These are phyloP conservation scores for Erodium moschatum DNA, from an alignment of 441 rosid species.

Conservation along the genomic window DNA sequence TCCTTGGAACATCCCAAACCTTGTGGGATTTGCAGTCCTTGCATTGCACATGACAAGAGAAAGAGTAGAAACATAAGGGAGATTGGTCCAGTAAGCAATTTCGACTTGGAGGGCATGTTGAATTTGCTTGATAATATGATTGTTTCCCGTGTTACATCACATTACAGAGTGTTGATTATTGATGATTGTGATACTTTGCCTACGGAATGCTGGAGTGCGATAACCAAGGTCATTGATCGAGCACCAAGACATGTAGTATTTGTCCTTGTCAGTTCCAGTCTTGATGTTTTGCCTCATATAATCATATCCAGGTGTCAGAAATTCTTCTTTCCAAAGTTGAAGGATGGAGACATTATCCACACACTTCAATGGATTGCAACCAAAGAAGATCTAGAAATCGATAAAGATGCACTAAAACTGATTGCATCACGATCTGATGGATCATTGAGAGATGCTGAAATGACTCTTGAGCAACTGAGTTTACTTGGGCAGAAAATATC, in stretches of 20 bases:
- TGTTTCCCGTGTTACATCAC: conserved; percentile 50
- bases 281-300: conserved; percentile 87
- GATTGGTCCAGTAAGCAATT: conserved; percentile 74
- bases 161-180: conserved; percentile 66
- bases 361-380: conserved; percentile 77
- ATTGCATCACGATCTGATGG: conserved; percentile 96
- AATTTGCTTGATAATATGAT: conserved; percentile 58
- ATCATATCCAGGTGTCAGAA: conserved; percentile 94
- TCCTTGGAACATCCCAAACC: conserved; percentile 70
- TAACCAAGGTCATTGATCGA: conserved; percentile 79
- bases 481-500: conserved; percentile 86
- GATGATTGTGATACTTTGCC: conserved; percentile 85
- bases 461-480: conserved; percentile 94
- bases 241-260: conserved; percentile 80
- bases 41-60: conserved; percentile 63
- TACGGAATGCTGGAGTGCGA: conserved; percentile 67
- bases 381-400: conserved; percentile 70
- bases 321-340: conserved; percentile 91
- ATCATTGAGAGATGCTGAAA: conserved; percentile 91
- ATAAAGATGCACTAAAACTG: conserved; percentile 82
- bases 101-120: conserved; percentile 58
- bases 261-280: conserved; percentile 79
- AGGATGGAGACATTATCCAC: conserved; percentile 77
- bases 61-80: conserved; percentile 71
- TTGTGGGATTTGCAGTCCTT: conserved; percentile 72